Base-by-base conservation (phyloP, 768 basidiomycete genomes). In the Gymnopilus junonius region DNA sequence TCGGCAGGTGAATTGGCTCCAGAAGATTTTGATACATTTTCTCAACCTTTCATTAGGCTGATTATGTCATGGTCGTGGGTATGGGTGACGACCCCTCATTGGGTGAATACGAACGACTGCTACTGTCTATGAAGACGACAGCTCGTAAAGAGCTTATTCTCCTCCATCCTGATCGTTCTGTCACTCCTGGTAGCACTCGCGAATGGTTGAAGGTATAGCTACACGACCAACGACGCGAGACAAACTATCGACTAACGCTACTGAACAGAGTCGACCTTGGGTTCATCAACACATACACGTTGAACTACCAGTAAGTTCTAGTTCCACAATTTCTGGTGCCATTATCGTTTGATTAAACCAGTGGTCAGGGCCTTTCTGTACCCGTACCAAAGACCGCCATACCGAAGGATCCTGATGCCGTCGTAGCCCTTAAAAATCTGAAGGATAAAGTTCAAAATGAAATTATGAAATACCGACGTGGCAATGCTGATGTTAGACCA, bases 71-170 rank as follows among this genome's bases (percentile, higher is more conserved):
- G 87, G 87, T 96, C 21, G 91, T 97, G 57, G 95, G 94, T 8
- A 91, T 96, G 86, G 96, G 93, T 3, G 95, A 97, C 61, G 95
- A 94, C 71, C 90, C 95, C 14, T 85, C 84, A 20, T 80, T 95
- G 6, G 97, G 97, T 12, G 97, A 99, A 77, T 99, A 95, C 70
- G 96, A 99, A 74, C 87, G 96, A 57, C 80, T 99, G 3, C 77
- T 99, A 21, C 82, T 98, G 42, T 95, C 95, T 1, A 92, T 95
- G 84, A 99, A 99, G 80, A 98, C 97, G 0, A 99, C 97, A 0
- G 97, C 97, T n/a, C 81, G 97, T 58, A 99, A 99, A 76, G 97
- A 99, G 73, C 86, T 99, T 27, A 90, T 99, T 4, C 81, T 99
- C 4, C 81, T 99, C 10, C 97, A 99, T 70, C 90, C 95, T 2